These are phyloP conservation scores for Euphorbia schlechtendalii DNA, from an alignment of 441 rosid species.

Conservation along the genomic window DNA sequence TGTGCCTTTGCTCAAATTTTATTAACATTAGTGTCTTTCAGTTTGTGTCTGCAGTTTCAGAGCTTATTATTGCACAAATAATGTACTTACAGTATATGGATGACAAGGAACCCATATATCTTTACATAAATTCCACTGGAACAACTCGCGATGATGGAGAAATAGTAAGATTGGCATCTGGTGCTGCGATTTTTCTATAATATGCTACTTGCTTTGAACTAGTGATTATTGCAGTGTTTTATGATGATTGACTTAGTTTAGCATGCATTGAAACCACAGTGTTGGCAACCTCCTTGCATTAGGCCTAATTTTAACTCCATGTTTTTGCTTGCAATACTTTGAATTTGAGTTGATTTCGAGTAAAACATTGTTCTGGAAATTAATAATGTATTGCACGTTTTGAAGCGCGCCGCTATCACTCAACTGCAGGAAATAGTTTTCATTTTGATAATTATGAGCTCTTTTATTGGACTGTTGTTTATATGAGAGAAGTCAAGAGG, in stretches of 20 bases:
- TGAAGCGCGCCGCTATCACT: not conserved
- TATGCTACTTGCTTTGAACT: not conserved
- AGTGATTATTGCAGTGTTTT: not conserved
- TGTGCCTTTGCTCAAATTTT: conserved; percentile 2
- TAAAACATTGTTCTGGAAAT: not conserved
- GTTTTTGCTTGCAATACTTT: too few relatives aligned
- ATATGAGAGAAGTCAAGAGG: not conserved
- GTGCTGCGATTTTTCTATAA: not conserved
- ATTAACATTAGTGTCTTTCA: conserved; percentile 27
- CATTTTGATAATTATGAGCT: not conserved
- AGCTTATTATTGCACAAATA: conserved; percentile 66
- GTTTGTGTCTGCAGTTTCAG: conserved; percentile 84
- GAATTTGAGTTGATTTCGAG: not conserved
- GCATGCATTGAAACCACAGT: not conserved
- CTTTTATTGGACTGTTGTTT: not conserved
- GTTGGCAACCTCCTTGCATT: not conserved
- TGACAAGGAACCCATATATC: conserved; percentile 60
- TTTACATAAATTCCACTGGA: conserved; percentile 85
- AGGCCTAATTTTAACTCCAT: too few relatives aligned
- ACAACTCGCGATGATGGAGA: conserved; percentile 88
- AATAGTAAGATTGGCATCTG: conserved; percentile 44
- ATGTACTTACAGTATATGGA: conserved; percentile 80
- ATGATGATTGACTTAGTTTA: not conserved
- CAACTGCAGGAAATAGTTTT: not conserved
- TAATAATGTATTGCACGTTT: not conserved